These are phyloP conservation scores for Annulohypoxylon maeteangense DNA, from an alignment of 495 filamentous ascomycete genomes.

Conservation along the genomic window DNA sequence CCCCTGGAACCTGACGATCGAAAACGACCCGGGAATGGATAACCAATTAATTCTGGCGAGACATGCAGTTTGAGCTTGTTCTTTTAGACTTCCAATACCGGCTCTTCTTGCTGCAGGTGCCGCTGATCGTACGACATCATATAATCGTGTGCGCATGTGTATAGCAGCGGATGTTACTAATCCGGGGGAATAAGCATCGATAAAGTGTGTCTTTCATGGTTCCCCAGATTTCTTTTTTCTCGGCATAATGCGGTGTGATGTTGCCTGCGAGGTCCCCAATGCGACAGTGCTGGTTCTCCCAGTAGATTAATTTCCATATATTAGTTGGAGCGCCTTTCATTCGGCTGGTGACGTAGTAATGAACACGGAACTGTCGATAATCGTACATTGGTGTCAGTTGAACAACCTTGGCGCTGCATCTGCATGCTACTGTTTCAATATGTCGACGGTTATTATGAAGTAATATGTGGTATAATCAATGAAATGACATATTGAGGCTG, in stretches of 20 bases:
- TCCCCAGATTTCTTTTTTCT: slow-evolving; percentile 37
- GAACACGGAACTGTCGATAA: slow-evolving; percentile 24
- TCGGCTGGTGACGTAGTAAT: neutral
- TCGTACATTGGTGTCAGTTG: slow-evolving; percentile 24
- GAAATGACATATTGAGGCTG: slow-evolving; percentile 8
- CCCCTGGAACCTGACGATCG: neutral
- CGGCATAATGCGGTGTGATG: slow-evolving; percentile 19
- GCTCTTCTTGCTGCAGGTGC: slow-evolving; percentile 15
- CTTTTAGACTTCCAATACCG: slow-evolving; percentile 4
- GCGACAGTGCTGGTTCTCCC: slow-evolving; percentile 15
- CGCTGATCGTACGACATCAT: slow-evolving; percentile 21
- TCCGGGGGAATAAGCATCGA: slow-evolving; percentile 32
- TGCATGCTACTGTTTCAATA: neutral
- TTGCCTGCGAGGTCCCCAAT: slow-evolving; percentile 13
- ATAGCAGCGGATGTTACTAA: slow-evolving; percentile 13
- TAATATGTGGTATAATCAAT: neutral
- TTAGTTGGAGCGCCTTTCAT: slow-evolving; percentile 9
- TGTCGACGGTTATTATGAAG: slow-evolving; percentile 4
- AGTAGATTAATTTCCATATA: slow-evolving; percentile 31
- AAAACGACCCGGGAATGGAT: slow-evolving; percentile 26
- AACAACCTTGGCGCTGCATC: slow-evolving; percentile 23
- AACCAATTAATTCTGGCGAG: slow-evolving; percentile 23
- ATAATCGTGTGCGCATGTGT: neutral
- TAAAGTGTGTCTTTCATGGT: slow-evolving; percentile 26
- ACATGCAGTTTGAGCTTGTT: slow-evolving; percentile 26